A percentile compares a stretch with the other conserved stretches of the same genome.
Evolutionary conservation across 305 asterid species (phyloP).

Genomic region (Petunia hybrid): DNA sequence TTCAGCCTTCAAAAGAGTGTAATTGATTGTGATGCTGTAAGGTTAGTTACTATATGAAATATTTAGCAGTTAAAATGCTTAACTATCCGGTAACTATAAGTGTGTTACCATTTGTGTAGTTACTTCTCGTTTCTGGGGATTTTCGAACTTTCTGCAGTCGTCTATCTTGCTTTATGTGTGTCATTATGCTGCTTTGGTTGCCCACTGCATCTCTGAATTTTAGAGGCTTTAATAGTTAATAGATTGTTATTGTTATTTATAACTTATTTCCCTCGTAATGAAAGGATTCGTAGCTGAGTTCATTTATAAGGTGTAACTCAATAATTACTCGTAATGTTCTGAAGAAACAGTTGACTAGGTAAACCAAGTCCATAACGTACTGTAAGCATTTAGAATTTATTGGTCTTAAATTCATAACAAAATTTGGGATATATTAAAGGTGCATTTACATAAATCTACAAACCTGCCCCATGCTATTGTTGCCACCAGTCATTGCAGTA

Average conservation of each 20-base stretch:
- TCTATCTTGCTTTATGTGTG: background rate
- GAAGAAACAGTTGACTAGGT: background rate
- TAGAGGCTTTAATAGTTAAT: background rate
- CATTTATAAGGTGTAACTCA: background rate
- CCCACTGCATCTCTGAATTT: background rate
- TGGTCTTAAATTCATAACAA: too few relatives aligned
- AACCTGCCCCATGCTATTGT: too few relatives aligned
- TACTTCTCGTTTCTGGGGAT: background rate
- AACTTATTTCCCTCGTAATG: background rate
- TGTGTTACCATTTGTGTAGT: background rate
- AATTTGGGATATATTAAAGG: too few relatives aligned
- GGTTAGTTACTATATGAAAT: background rate
- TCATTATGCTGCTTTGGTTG: background rate
- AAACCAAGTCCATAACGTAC: background rate
- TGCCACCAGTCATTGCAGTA: too few relatives aligned
- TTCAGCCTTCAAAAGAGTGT: constrained; percentile 1
- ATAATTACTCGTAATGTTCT: background rate
- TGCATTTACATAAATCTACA: too few relatives aligned
- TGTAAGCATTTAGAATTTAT: background rate
- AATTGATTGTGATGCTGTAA: constrained; percentile 23
- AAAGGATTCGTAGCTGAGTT: background rate
- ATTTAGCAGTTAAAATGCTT: constrained; percentile 7
- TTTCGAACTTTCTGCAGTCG: background rate
- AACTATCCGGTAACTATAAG: background rate
- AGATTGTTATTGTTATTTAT: background rate